Percentiles rank a stretch among this genome's conserved stretches.
Conservation (phyloP, 1,139 yeast species). For the Taphrina communis region DNA sequence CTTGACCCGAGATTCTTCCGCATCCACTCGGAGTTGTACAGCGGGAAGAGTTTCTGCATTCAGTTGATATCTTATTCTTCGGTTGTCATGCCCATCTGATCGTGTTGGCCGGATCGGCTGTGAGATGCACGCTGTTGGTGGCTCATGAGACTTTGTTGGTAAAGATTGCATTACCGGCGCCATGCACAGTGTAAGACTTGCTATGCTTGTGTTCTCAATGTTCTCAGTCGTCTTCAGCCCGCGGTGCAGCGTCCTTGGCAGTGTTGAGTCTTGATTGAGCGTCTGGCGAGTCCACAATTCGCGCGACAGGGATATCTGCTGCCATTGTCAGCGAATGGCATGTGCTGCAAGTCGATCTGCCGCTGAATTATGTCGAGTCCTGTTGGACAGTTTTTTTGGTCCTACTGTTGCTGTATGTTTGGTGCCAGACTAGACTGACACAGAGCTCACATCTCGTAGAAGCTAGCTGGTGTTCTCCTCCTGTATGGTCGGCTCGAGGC, state of each 20-base stretch:
- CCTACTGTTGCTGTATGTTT: constrained; percentile 50
- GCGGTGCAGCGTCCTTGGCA: not conserved
- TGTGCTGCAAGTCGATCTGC: constrained; percentile 40
- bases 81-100: not conserved
- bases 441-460: constrained; percentile 21
- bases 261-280: not conserved
- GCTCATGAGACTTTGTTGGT: too few species aligned
- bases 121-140: not conserved
- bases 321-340: constrained; percentile 8
- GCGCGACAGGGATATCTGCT: not conserved
- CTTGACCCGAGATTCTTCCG: not conserved
- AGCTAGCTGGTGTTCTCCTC: constrained; percentile 51
- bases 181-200: not conserved
- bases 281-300: not conserved
- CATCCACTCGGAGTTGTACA: not conserved
- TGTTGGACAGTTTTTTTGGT: constrained; percentile 53
- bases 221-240: not conserved
- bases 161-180: too few species aligned
- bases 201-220: not conserved
- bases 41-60: not conserved
- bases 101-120: not conserved
- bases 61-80: not conserved
- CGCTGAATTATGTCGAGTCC: constrained; percentile 51
- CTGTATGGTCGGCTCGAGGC: constrained; percentile 52
- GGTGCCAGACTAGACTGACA: not conserved